phyloP scores from a whole-genome alignment of 2,329 filamentous ascomycete species.

The Verticillium nonalfalfae region DNA sequence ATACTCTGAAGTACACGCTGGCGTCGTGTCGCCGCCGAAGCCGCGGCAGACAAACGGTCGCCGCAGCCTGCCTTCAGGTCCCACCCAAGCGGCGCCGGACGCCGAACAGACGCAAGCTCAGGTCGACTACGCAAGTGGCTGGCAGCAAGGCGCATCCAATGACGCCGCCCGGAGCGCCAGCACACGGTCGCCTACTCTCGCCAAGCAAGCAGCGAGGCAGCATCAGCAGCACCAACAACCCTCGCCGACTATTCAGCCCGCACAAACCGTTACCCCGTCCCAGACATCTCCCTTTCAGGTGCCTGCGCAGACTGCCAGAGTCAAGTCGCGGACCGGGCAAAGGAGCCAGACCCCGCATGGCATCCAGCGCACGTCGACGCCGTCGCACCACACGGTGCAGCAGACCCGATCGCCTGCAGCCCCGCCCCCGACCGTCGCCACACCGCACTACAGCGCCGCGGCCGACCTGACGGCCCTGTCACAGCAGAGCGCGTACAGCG shows the following conservation, averaged over 20 bases:
- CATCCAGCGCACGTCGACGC: conserved; percentile 13
- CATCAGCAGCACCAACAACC: conserved; percentile 1
- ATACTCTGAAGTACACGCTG: neutral
- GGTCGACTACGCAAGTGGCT: neutral
- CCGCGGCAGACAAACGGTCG: neutral
- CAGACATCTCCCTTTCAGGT: conserved; percentile 24
- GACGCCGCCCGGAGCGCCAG: neutral
- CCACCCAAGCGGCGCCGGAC: neutral
- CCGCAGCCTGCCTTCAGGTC: neutral
- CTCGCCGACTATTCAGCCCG: neutral
- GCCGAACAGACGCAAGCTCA: neutral
- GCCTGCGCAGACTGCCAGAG: conserved; percentile 13
- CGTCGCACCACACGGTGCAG: conserved; percentile 19
- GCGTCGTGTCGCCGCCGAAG: neutral
- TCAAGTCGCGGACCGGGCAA: conserved; percentile 27
- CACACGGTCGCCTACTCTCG: neutral
- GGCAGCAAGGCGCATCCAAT: neutral
- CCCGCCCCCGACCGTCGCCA: conserved; percentile 6
- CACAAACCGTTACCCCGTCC: conserved; percentile 12
- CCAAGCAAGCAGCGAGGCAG: neutral
- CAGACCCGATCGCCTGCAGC: conserved; percentile 20
- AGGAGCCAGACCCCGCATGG: conserved; percentile 21
- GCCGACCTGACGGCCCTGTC: conserved; percentile 12
- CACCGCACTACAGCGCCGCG: conserved; percentile 3
- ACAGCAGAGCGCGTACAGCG: conserved; percentile 16